Percentiles rank a stretch among this genome's conserved stretches.
These are phyloP conservation scores for Neospora caninum DNA, from an alignment of 169 alveolate species.

Conservation along the genomic window DNA sequence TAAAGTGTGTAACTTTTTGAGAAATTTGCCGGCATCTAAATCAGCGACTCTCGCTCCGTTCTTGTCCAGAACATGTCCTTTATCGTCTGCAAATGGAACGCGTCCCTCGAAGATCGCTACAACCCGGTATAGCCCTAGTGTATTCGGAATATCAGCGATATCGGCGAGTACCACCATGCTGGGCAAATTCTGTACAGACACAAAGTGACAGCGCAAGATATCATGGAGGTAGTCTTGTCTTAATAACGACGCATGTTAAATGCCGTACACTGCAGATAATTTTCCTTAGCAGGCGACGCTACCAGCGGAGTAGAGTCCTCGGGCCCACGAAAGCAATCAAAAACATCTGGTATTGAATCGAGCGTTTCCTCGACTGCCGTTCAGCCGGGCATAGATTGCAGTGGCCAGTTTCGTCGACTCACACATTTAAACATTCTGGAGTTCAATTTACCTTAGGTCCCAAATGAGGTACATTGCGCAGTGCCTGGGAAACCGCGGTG, in stretches of 20 bases:
- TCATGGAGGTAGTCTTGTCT: too few species aligned
- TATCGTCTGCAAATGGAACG: slow-evolving; percentile 49
- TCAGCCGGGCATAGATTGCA: too few species aligned
- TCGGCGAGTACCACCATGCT: slow-evolving; percentile 64
- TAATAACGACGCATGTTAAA: too few species aligned
- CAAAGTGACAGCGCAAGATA: not conserved
- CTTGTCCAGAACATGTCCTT: slow-evolving; percentile 33
- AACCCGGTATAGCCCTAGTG: slow-evolving; percentile 49
- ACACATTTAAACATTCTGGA: not conserved
- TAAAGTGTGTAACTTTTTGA: not conserved
- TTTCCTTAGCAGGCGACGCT: too few species aligned
- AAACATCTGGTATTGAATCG: too few species aligned
- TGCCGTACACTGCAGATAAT: too few species aligned
- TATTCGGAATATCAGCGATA: slow-evolving; percentile 45
- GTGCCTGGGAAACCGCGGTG: slow-evolving; percentile 19
- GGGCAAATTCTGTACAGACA: slow-evolving; percentile 46
- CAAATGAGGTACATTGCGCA: slow-evolving; percentile 10
- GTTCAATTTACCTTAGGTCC: slow-evolving; percentile 5
- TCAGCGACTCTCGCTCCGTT: not conserved
- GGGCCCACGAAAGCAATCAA: too few species aligned
- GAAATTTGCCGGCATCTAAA: not conserved
- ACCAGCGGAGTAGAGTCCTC: too few species aligned
- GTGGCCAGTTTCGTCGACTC: too few species aligned
- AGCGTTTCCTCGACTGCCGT: too few species aligned
- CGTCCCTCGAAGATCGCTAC: slow-evolving; percentile 57